Evolutionary conservation across 345 rosid genomes (phyloP).

Genomic region (Fremontodendron californicum): DNA sequence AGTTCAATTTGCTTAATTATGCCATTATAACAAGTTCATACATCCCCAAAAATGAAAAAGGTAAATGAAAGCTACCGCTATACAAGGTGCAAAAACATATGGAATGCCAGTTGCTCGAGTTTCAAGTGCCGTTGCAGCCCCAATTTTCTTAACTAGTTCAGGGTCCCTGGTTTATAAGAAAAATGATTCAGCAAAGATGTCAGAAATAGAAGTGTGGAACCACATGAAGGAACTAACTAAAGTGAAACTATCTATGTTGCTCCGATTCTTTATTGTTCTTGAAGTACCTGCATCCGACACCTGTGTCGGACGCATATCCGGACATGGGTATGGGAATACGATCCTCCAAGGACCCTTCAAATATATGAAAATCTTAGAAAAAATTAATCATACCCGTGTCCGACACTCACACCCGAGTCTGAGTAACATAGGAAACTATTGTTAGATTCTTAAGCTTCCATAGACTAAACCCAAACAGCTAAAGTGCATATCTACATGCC

Average conservation of each 20-base stretch:
- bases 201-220: background rate
- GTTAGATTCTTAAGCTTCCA: background rate
- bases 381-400: no score
- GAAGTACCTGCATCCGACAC: no score
- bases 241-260: no score
- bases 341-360: no score
- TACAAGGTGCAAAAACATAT: constrained; percentile 81
- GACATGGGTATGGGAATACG: no score
- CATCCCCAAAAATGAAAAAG: background rate
- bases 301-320: no score
- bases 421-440: background rate
- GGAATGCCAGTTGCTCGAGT: constrained; percentile 80
- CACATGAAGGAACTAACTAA: background rate
- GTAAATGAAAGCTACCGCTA: constrained; percentile 49
- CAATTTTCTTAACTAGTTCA: constrained; percentile 66
- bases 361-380: no score
- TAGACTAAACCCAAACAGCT: background rate
- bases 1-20: background rate
- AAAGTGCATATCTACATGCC: constrained; percentile 35
- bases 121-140: constrained; percentile 92
- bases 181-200: background rate
- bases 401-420: no score
- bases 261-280: no score
- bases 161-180: constrained; percentile 54
- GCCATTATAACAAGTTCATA: background rate